Base-by-base conservation (phyloP, 1,284 basidiomycete genomes). In the Rhodotorula sp. region DNA sequence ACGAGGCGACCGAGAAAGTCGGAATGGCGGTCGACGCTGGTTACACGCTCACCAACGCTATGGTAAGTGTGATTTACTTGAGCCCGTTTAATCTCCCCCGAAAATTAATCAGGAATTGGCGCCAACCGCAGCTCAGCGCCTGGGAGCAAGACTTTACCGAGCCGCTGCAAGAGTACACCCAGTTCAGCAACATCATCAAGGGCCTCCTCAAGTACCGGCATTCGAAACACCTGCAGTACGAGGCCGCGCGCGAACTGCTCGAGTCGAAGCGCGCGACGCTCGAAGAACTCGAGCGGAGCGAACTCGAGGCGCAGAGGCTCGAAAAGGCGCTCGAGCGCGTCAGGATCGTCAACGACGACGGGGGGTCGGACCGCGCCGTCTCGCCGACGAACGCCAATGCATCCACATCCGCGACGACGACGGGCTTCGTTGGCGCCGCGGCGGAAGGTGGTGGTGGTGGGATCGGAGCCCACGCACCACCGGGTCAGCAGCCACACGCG, bases 161-260 rank as follows among this genome's bases (percentile, higher is more conserved):
- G 81, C 97, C 97, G 4, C 82, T 99, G 63, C 91, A 97, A 79
- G 95, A 97, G 80, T 99, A 99, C 82, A 85, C 90, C 52, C 96
- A 99, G 81, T 99, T 98, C 80, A 93, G 92, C 14, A 85, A 87
- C 18, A 94, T 98, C 78, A 97, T 99, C 83, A 95, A 93, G 84
- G 91, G 91, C 79, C 84, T 98, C 31, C 87, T 99, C 63, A 89
- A 89, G 1, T 99, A 97, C 83, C 89, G 97, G 47, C 97, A 99
- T 81, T 92, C 96, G 83, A 99, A 99, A 83, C 95, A 99, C 77
- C 91, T 96, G 16, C 97, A 99, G 81, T 95, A 91, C 79, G 97
- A 99, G 83, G 90, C 97, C 85, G 96, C 96, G 0, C 91, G 95
- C 80, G 96, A 98, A 79, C 86, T 87, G 46, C 85, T 99, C 29